Conservation (phyloP, 148 eudicot genomes). For the Amaranthus cruentus region DNA sequence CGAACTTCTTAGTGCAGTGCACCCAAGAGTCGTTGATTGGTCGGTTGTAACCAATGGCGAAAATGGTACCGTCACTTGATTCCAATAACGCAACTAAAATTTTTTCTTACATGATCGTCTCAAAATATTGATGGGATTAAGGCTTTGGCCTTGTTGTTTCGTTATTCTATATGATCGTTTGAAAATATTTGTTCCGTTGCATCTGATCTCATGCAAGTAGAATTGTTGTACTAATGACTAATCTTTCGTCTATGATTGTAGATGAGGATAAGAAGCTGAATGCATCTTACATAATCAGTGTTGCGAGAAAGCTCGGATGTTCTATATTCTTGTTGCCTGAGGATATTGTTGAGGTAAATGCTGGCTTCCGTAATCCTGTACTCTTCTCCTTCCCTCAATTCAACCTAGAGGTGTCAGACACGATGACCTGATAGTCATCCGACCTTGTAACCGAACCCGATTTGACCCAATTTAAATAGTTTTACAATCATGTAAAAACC, state of each 20-base stretch:
- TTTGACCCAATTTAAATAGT: no score
- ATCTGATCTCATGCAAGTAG: not conserved
- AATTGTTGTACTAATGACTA: not conserved
- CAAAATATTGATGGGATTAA: not conserved
- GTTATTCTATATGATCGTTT: not conserved
- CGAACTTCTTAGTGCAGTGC: conserved; percentile 86
- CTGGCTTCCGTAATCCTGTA: not conserved
- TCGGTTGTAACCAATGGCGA: conserved; percentile 73
- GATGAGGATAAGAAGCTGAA: conserved; percentile 89
- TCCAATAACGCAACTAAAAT: not conserved
- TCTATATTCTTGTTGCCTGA: conserved; percentile 90
- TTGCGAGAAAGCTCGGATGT: conserved; percentile 95
- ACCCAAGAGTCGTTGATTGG: conserved; percentile 93
- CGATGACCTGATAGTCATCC: no score
- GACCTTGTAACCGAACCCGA: no score
- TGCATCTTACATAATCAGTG: conserved; percentile 87
- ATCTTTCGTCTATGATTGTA: conserved; percentile 24
- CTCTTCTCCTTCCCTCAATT: not conserved
- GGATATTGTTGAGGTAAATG: conserved; percentile 81
- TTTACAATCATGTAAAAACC: no score
- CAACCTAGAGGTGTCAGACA: not conserved
- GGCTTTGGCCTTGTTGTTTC: not conserved
- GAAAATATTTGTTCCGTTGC: not conserved
- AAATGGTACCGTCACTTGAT: conserved; percentile 43
- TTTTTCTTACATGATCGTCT: not conserved